Evolutionary conservation across 192 early-diverging fungal species (phyloP).

Genomic region (Chytriomyces sp.): DNA sequence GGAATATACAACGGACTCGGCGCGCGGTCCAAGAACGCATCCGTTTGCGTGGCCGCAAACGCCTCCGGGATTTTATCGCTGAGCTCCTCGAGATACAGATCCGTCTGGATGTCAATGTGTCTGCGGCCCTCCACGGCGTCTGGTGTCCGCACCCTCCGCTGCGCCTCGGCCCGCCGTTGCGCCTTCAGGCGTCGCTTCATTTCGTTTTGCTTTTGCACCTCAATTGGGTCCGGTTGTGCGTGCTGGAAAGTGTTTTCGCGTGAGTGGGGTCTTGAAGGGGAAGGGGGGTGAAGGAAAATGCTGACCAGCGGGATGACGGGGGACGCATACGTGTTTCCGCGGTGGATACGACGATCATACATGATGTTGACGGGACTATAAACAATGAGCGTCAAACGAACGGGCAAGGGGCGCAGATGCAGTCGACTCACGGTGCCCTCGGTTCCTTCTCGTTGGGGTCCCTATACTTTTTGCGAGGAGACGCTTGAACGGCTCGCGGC

Average conservation of each 20-base stretch:
- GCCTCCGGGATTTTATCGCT: conserved; percentile 65
- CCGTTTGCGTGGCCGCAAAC: conserved; percentile 63
- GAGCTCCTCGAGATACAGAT: conserved; percentile 64
- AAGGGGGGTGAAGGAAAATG: neutral
- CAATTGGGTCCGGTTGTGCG: conserved; percentile 62
- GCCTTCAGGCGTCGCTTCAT: conserved; percentile 52
- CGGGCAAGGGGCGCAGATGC: neutral
- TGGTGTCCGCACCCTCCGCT: conserved; percentile 56
- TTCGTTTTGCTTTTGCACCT: conserved; percentile 57
- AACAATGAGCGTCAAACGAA: conserved; percentile 2
- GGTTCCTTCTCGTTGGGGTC: conserved; percentile 48
- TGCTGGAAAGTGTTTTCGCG: conserved; percentile 31
- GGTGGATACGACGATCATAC: conserved; percentile 62
- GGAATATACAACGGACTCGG: conserved; percentile 65
- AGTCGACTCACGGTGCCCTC: neutral
- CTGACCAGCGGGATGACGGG: conserved; percentile 56
- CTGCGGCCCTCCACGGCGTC: conserved; percentile 61
- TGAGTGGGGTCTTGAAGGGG: neutral
- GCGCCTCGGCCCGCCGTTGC: conserved; percentile 55
- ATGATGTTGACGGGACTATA: conserved; percentile 60
- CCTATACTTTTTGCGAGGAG: conserved; percentile 52
- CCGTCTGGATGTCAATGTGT: conserved; percentile 67
- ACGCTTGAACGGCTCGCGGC: conserved; percentile 42
- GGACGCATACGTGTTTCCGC: conserved; percentile 66
- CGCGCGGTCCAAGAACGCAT: conserved; percentile 63